Base-by-base conservation (phyloP, 2,329 filamentous ascomycete genomes). In the Fusarium pseudonygamai region DNA sequence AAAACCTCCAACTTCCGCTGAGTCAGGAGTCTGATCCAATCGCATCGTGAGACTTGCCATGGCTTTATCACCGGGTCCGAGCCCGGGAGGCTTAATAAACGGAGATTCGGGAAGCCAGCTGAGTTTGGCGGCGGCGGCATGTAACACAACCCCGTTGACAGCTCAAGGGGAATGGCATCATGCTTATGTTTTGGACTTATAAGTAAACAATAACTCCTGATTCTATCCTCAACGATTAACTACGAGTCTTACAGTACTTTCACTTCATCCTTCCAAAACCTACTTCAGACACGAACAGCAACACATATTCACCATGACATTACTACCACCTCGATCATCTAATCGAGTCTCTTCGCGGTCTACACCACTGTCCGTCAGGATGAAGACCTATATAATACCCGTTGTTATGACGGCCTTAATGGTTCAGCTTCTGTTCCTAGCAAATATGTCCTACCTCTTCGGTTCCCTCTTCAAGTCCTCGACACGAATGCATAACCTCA, bases 361-460 rank as follows among this genome's bases (percentile, higher is more conserved):
- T 36, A 59, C 56, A 20, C 42, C 56, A 13, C 13, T 36, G 10
- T 36, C 32, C 7, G 12, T n/a, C 34, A 59, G 32, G 12, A 37
- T 59, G 42, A 59, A 50, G 24, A 37, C 56, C 8, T 39, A 59
- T 9, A 24, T 59, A 10, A 24, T 59, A 9, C 56, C 56, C 6
- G 32, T 50, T 20, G 14, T 50, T 1, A 50, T 50, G 42, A n/a
- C 12, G 12, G 42, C 56, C 15, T 37, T 50, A 10, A 36, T 59
- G 24, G 32, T 59, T 5, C 56, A 59, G 18, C 32, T 59, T 3
- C 22, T 59, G 8, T 59, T 59, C 32, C 42, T 59, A 1, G 42
- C 32, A 36, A 59, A 59, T 11, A 50, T 59, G 56, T 59, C 56
- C 3, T 59, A 59, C 22, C 56, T 59, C 32, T 59, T 59, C 3